Evolutionary conservation across 805 yeast species (phyloP), one percentile per base, ranked within the genome.

Genomic region (Vanderwaltozyma yarrowii): DNA sequence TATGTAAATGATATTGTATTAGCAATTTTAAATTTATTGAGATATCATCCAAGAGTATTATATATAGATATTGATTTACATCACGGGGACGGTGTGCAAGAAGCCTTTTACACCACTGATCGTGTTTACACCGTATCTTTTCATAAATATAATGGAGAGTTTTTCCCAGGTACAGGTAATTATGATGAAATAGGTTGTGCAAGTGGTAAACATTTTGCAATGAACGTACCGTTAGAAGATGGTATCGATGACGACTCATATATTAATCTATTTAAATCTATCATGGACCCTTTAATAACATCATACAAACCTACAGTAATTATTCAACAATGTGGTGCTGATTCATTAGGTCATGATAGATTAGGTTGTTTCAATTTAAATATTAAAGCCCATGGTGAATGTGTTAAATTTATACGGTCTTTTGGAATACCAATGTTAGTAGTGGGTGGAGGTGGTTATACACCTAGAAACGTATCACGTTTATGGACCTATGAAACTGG

Each of bases 321-420:
- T 44, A 96, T 92, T n/a, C 74, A 88, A 46, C 99, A 92, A 63
- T 87, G 96, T 67, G 99, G 99, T 34, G 98, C 96, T 21, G 99
- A 92, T 60, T 88, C 97, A 2, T 69, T 92, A 36, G 86, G 94
- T 30, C 95, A 96, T 30, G 99, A 92, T 66, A 74, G 95, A 50
- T 69, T 94, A 42, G 98, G 99, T 24, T 85, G 96, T 53, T 94
- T 94, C 67, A 92, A 94, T 58, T 72, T 92, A 45, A 85, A 92
- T 40, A 88, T 89, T 75, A 70, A 69, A 39, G 97, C 96, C 0
- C 99, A 94, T 59, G 97, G 96, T 30, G 94, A 89, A 61, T 92
- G 98, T 67, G 85, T 89, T 36, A 78, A 80, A 49, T 89, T 76
- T 62, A 86, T 88, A 36, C 83, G 82, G 58, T 72, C 83, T 8